phyloP scores from a whole-genome alignment of 1,284 basidiomycete species.

The Marasmius oreades region DNA sequence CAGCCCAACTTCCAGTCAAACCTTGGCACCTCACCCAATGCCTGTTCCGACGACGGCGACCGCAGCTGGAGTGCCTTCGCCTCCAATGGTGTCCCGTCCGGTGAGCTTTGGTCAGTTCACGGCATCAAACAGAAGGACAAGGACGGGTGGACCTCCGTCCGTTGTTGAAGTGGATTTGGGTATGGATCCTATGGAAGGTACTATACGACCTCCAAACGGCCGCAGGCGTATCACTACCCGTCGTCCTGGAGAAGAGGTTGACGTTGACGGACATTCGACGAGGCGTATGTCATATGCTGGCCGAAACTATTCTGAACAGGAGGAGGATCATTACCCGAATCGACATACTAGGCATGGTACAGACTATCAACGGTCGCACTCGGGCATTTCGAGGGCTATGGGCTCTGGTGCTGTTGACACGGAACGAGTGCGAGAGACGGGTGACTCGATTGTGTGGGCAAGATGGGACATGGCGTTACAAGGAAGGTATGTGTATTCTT shows the following conservation, averaged over 20 bases:
- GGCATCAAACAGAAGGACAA: conserved; percentile 18
- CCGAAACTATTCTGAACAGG: neutral
- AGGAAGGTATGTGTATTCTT: conserved; percentile 28
- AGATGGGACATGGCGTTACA: conserved; percentile 28
- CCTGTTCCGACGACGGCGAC: neutral
- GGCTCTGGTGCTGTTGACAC: neutral
- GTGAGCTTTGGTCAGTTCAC: conserved; percentile 45
- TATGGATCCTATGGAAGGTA: neutral
- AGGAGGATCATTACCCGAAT: neutral
- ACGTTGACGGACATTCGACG: neutral
- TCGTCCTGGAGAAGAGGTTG: neutral
- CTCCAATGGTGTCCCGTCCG: conserved; percentile 47
- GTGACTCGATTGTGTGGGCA: conserved; percentile 28
- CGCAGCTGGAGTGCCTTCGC: conserved; percentile 35
- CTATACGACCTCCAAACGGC: neutral
- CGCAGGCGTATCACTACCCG: neutral
- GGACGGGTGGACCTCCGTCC: conserved; percentile 16
- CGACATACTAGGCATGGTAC: neutral
- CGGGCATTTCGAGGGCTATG: neutral
- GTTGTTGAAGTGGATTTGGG: conserved; percentile 9
- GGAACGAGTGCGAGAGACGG: neutral
- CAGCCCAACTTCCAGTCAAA: neutral
- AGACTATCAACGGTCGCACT: neutral
- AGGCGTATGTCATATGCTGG: neutral
- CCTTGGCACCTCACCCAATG: conserved; percentile 29